Conservation (phyloP, 148 eudicot genomes). For the Limonium bicolor region DNA sequence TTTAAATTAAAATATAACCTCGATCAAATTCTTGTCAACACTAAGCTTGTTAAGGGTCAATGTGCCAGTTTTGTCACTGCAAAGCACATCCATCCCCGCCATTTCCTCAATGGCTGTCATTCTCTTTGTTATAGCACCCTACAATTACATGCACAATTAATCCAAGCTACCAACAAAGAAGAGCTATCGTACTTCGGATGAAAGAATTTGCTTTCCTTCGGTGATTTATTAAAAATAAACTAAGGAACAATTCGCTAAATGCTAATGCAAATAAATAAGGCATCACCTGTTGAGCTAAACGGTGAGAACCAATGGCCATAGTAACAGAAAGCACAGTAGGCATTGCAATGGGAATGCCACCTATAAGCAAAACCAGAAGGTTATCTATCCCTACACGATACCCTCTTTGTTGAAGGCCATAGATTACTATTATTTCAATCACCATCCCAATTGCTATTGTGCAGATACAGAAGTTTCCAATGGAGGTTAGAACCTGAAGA, state of each 20-base stretch:
- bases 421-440: conserved; percentile 4
- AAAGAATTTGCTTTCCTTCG: too few relatives aligned
- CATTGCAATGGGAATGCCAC: conserved; percentile 6
- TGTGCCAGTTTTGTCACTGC: conserved; percentile 34
- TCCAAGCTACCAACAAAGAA: background rate
- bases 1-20: too few relatives aligned
- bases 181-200: too few relatives aligned
- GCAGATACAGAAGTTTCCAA: conserved; percentile 5
- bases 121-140: conserved; percentile 16
- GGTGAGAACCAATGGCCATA: conserved; percentile 7
- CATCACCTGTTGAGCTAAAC: conserved; percentile 5
- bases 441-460: conserved; percentile 4
- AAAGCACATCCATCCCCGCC: conserved; percentile 38
- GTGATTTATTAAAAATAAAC: too few relatives aligned
- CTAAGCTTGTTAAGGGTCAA: conserved; percentile 27
- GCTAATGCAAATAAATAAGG: too few relatives aligned
- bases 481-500: conserved; percentile 2
- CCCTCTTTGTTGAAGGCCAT: conserved; percentile 3
- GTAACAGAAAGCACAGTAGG: conserved; percentile 5
- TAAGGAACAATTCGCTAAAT: too few relatives aligned
- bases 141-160: background rate
- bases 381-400: conserved; percentile 6
- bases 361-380: conserved; percentile 2
- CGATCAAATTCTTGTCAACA: conserved; percentile 10
- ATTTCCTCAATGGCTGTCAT: conserved; percentile 38